phyloP scores from a whole-genome alignment of 441 rosid species.

The Adansonia gregorii region DNA sequence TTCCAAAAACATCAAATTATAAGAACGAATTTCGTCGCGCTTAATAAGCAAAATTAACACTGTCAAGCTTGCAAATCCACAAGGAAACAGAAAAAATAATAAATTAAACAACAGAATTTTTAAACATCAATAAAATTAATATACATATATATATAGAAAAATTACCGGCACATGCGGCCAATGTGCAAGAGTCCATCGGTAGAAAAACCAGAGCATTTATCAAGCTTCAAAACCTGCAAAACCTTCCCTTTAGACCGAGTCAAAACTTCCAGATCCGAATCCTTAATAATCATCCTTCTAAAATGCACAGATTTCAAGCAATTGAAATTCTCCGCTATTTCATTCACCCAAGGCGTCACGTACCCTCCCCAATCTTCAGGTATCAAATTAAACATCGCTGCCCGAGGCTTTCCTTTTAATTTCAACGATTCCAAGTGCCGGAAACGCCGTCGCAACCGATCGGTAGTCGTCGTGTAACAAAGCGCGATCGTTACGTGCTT shows the following conservation, averaged over 20 bases:
- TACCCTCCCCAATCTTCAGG: slow-evolving; percentile 92
- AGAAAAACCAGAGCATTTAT: slow-evolving; percentile 81
- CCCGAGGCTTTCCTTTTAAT: slow-evolving; percentile 84
- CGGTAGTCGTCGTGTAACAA: slow-evolving; percentile 77
- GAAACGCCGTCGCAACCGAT: slow-evolving; percentile 64
- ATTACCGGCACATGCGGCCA: slow-evolving; percentile 72
- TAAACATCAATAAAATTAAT: too few relatives aligned
- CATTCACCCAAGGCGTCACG: slow-evolving; percentile 72
- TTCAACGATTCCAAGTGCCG: slow-evolving; percentile 69
- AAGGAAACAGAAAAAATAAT: neutral
- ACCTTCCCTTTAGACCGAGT: slow-evolving; percentile 49
- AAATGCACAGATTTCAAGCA: slow-evolving; percentile 72
- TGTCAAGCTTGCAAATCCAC: neutral
- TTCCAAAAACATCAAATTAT: neutral
- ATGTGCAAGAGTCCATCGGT: slow-evolving; percentile 79
- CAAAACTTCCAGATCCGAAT: slow-evolving; percentile 73
- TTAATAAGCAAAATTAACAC: neutral
- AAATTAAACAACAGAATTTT: neutral
- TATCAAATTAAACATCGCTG: slow-evolving; percentile 85
- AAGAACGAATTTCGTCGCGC: neutral
- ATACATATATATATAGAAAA: neutral
- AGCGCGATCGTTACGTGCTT: slow-evolving; percentile 85
- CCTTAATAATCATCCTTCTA: slow-evolving; percentile 75
- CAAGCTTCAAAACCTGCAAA: slow-evolving; percentile 68
- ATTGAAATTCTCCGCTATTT: slow-evolving; percentile 49